Conservation (phyloP, 1,284 basidiomycete genomes). For the Rhodotorula mucilaginosa region DNA sequence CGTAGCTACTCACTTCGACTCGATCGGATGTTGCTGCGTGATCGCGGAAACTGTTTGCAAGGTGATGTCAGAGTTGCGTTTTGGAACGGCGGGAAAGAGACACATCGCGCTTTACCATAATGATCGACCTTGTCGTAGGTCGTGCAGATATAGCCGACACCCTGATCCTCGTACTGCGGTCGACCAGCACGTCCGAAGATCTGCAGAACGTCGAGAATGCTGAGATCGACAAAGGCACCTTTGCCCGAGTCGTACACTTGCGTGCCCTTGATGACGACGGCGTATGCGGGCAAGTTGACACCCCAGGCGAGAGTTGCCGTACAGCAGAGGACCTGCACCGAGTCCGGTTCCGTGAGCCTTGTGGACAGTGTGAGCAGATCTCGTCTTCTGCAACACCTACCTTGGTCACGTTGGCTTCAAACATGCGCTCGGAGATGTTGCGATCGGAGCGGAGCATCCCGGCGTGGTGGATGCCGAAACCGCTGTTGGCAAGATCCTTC, state of each 20-base stretch:
- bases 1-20: slow-evolving; percentile 71
- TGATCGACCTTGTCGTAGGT: slow-evolving; percentile 88
- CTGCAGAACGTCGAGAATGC: slow-evolving; percentile 90
- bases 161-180: slow-evolving; percentile 90
- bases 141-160: slow-evolving; percentile 96
- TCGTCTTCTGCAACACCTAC: slow-evolving; percentile 51
- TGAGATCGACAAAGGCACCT: slow-evolving; percentile 87
- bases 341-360: no score
- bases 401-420: slow-evolving; percentile 86
- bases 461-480: slow-evolving; percentile 96
- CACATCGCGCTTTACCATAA: slow-evolving; percentile 60
- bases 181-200: slow-evolving; percentile 95
- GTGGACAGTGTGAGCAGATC: no score
- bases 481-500: slow-evolving; percentile 87
- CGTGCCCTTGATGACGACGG: slow-evolving; percentile 95
- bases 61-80: slow-evolving; percentile 8
- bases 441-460: slow-evolving; percentile 95
- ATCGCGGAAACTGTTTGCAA: slow-evolving; percentile 37
- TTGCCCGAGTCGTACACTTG: slow-evolving; percentile 89
- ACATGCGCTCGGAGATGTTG: slow-evolving; percentile 94
- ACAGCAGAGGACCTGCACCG: slow-evolving; percentile 81
- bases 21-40: slow-evolving; percentile 75
- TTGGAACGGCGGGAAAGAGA: no score
- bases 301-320: slow-evolving; percentile 99
- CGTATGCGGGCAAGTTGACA: slow-evolving; percentile 97